Conservation (phyloP, 495 filamentous ascomycete genomes). For the Pyronema domesticum region DNA sequence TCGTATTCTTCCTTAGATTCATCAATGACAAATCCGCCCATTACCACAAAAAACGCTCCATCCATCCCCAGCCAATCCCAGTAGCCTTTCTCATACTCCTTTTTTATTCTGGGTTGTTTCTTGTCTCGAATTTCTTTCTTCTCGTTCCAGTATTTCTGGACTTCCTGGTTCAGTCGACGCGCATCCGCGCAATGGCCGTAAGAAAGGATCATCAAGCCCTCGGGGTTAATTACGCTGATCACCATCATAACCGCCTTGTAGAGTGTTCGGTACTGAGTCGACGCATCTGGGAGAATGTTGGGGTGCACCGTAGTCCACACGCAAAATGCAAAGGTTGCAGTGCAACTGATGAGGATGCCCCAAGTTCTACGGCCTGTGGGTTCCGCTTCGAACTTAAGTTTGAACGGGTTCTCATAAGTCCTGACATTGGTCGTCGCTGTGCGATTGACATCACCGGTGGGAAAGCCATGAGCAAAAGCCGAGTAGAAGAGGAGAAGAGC, state of each 20-base stretch:
- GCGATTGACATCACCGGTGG: no score
- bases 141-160: background rate
- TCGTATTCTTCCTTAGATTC: background rate
- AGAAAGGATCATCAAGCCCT: conserved; percentile 8
- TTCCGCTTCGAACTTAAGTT: background rate
- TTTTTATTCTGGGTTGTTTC: background rate
- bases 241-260: conserved; percentile 4
- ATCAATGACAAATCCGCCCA: conserved; percentile 12
- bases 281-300: conserved; percentile 7
- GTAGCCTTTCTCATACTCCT: no score
- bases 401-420: no score
- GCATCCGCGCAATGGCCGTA: conserved; percentile 4
- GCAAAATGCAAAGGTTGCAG: conserved; percentile 11
- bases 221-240: conserved; percentile 1
- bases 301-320: conserved; percentile 11
- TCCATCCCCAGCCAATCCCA: conserved; percentile 4
- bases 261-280: background rate
- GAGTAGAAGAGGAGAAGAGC: no score
- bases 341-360: conserved; percentile 7
- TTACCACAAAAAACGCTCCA: conserved; percentile 11
- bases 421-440: no score
- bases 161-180: background rate
- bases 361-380: conserved; percentile 11
- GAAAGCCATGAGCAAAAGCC: no score
- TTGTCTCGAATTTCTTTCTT: background rate